Percentiles rank a stretch among this genome's conserved stretches.
phyloP scores from a whole-genome alignment of 2,329 filamentous ascomycete species.

The Curvularia sp. region DNA sequence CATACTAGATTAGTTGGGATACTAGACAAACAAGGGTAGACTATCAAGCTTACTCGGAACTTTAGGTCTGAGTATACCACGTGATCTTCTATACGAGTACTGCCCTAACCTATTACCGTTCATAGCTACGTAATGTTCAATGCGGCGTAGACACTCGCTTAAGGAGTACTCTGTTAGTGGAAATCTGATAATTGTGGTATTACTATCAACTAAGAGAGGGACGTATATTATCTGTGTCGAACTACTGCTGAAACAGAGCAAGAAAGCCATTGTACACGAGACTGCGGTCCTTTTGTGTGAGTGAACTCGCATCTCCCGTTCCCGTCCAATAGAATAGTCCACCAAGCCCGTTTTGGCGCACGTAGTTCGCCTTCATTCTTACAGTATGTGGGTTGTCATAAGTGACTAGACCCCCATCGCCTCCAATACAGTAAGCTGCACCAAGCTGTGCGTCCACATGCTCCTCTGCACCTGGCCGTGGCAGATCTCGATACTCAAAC shows the following conservation, averaged over 20 bases:
- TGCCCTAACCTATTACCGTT: too few relatives aligned
- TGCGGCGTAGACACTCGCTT: background rate
- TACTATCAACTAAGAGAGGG: background rate
- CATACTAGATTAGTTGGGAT: background rate
- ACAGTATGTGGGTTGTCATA: conserved; percentile 83
- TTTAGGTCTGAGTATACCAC: background rate
- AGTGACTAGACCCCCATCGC: conserved; percentile 77
- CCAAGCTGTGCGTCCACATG: conserved; percentile 70
- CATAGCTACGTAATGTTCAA: background rate
- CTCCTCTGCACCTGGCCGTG: conserved; percentile 67
- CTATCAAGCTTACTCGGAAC: background rate
- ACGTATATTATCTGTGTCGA: background rate
- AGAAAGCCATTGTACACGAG: conserved; percentile 67
- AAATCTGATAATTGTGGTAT: background rate
- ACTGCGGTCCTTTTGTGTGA: conserved; percentile 58
- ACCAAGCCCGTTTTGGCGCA: conserved; percentile 72
- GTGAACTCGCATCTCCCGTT: conserved; percentile 67
- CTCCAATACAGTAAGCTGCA: conserved; percentile 75
- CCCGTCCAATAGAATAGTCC: conserved; percentile 85
- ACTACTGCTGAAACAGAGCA: conserved; percentile 53
- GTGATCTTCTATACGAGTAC: background rate
- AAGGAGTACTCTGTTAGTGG: background rate
- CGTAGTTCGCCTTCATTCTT: conserved; percentile 75
- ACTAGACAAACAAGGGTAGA: background rate
- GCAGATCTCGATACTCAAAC: conserved; percentile 77